Evolutionary conservation across 164 flowering plant species (phyloP).

Genomic region (Stephania japonica): DNA sequence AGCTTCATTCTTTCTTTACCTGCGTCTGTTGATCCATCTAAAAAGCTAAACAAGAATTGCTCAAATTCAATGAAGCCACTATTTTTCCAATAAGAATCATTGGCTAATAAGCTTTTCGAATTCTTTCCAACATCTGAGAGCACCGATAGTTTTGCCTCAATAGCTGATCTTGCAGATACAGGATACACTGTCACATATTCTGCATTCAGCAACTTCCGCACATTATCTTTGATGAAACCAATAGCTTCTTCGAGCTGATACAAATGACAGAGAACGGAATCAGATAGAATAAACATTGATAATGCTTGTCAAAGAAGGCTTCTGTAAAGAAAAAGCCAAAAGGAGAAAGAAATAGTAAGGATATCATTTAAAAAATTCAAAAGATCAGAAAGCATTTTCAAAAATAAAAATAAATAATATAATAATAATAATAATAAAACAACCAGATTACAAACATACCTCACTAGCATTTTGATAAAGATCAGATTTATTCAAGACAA

Average conservation of each 20-base stretch:
- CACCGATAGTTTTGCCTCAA: constrained; percentile 63
- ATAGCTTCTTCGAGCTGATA: constrained; percentile 84
- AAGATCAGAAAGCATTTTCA: constrained; percentile 1
- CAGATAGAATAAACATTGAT: background rate
- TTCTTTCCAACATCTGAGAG: constrained; percentile 21
- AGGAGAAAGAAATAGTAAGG: background rate
- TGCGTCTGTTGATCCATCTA: constrained; percentile 69
- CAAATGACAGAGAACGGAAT: constrained; percentile 14
- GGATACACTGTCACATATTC: constrained; percentile 71
- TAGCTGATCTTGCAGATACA: constrained; percentile 84
- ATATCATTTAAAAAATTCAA: background rate
- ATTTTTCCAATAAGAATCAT: constrained; percentile 32
- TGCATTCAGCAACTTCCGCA: constrained; percentile 57
- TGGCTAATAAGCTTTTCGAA: constrained; percentile 15
- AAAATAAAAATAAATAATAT: background rate
- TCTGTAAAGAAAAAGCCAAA: background rate
- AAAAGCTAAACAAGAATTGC: constrained; percentile 65
- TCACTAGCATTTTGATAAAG: constrained; percentile 58
- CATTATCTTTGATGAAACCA: constrained; percentile 67
- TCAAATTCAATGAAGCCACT: constrained; percentile 64
- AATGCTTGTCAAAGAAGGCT: background rate
- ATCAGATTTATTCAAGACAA: constrained; percentile 88
- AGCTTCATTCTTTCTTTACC: constrained; percentile 88
- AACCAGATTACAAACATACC: constrained; percentile 34
- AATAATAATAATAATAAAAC: background rate